phyloP scores from a whole-genome alignment of 2,329 filamentous ascomycete genomes.

The Ciborinia camelliae region DNA sequence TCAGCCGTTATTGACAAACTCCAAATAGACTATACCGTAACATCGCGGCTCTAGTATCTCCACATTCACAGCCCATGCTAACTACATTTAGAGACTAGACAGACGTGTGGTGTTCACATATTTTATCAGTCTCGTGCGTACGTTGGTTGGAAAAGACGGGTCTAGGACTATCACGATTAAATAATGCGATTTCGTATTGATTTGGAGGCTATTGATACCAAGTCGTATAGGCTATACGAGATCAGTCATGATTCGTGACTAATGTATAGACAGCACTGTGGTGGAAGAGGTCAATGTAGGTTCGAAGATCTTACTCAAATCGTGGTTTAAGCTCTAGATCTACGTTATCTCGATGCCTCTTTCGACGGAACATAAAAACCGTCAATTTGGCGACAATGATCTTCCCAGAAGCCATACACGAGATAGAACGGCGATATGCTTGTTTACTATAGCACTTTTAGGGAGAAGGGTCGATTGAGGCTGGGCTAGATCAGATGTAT shows the following conservation, averaged over 20 bases:
- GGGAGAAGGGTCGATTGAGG: neutral
- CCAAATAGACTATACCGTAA: neutral
- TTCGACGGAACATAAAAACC: neutral
- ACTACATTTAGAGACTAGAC: neutral
- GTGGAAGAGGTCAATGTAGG: neutral
- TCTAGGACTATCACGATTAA: neutral
- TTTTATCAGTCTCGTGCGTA: neutral
- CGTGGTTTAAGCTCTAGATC: neutral
- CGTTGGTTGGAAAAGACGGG: neutral
- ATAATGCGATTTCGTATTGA: neutral
- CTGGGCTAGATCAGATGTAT: neutral
- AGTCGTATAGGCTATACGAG: neutral
- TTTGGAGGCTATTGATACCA: neutral
- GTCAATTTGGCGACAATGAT: neutral
- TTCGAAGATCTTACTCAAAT: neutral
- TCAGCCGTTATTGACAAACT: slow-evolving; percentile 6
- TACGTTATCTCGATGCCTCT: too few species aligned
- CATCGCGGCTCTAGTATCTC: neutral
- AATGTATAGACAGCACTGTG: neutral
- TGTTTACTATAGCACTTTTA: neutral
- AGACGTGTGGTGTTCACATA: neutral
- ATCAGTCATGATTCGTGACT: neutral
- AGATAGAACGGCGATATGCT: neutral
- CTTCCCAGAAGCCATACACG: neutral
- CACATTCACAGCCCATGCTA: neutral